A percentile compares a stretch with the other conserved stretches of the same genome.
Conservation (phyloP, 331 rosid species). For the Spiraea crenata region DNA sequence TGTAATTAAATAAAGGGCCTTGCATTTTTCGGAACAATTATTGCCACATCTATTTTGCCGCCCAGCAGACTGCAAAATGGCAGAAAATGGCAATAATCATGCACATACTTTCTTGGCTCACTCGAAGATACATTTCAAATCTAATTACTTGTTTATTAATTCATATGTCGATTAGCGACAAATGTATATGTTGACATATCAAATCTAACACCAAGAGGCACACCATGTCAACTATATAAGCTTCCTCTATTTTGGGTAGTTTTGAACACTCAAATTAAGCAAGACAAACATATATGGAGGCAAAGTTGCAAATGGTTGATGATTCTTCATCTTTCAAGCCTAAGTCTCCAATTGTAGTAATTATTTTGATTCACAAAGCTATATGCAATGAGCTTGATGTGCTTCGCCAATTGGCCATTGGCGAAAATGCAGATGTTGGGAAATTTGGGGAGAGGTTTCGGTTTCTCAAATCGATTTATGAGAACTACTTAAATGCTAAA, state of each 20-base stretch:
- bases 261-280: not conserved
- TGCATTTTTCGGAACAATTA: not conserved
- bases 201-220: not conserved
- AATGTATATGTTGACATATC: not conserved
- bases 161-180: not conserved
- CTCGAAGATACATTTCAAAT: not conserved
- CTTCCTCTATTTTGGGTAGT: not conserved
- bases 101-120: not conserved
- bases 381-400: conserved; percentile 71
- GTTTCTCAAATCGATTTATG: conserved; percentile 64
- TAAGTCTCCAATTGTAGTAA: conserved; percentile 63
- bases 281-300: conserved; percentile 28
- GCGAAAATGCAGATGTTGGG: conserved; percentile 41
- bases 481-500: conserved; percentile 76
- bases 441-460: conserved; percentile 42
- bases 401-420: conserved; percentile 62
- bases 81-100: conserved; percentile 27
- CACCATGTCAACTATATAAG: conserved; percentile 28
- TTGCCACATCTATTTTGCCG: not conserved
- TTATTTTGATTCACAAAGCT: conserved; percentile 66
- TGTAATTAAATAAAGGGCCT: no score
- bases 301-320: conserved; percentile 55
- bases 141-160: not conserved
- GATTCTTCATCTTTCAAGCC: conserved; percentile 39
- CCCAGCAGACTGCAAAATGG: not conserved